Base-by-base conservation (phyloP, 2,329 filamentous ascomycete genomes). In the Immersiporthe knoxdaviesiana region DNA sequence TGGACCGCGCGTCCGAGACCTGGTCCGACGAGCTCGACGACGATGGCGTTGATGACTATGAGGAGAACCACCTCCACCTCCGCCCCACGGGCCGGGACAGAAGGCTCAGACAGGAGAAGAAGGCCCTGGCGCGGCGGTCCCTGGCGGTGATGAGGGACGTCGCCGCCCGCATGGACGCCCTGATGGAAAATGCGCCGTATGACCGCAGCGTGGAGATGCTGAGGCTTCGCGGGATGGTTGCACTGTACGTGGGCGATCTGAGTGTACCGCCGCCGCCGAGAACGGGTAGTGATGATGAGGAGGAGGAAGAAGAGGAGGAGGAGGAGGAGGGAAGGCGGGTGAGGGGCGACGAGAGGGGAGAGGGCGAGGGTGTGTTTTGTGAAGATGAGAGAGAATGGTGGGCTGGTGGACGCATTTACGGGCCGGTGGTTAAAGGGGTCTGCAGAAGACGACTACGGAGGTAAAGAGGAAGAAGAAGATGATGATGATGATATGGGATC, bases 161-260 rank as follows among this genome's bases (percentile, higher is more conserved):
- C 66, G 88, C 89, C 3, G 80, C 82, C 7, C 86, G 89, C 37
- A 89, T 97, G 83, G 92, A 97, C 75, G 84, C 87, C 59, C 75
- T 93, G 37, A 86, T 97, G 78, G 83, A 86, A 56, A 89, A 86
- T 47, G 84, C 88, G 32, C 93, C 93, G 0, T 97, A 90, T 75
- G 88, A 89, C 39, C 88, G 89, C 68, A 90, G 89, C 73, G 78
- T 83, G 5, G 87, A 90, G 70, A 81, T 97, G 70, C 81, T 94
- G 60, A 84, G 90, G 62, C 81, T 97, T 32, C 85, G 92, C 65
- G 93, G 87, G 11, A 92, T 93, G 85, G 80, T 94, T 7, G 87
- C 88, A 0, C 81, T 96, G 21, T 97, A 92, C 84, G 83, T 93
- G 21, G 91, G 86, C 8, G 92, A 97, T 77, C 79, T 97, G 50